phyloP scores from a whole-genome alignment of 192 early-diverging fungal genomes.

The Allomyces macrogynus region DNA sequence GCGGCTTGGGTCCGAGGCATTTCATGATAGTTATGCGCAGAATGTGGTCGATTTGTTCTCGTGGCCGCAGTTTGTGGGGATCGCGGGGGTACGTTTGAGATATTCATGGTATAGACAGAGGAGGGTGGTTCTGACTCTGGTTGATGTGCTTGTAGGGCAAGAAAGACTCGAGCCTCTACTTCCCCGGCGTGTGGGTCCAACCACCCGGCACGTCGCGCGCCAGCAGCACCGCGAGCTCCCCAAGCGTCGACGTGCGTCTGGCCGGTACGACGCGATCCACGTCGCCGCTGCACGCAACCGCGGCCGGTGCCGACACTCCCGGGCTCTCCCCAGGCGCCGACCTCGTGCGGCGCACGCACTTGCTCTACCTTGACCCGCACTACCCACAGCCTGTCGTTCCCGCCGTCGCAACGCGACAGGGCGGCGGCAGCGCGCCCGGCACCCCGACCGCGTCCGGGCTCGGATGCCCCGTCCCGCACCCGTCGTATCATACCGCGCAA shows the following conservation, averaged over 20 bases:
- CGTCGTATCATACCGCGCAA: constrained; percentile 22
- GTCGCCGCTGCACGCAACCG: too few relatives aligned
- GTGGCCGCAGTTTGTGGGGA: constrained; percentile 24
- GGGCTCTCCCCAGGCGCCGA: too few relatives aligned
- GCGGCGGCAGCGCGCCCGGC: constrained; percentile 1
- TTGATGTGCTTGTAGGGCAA: not conserved
- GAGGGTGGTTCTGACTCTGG: too few relatives aligned
- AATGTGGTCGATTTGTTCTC: constrained; percentile 24
- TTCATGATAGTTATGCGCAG: constrained; percentile 18
- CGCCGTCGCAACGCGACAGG: constrained; percentile 7
- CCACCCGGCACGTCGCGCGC: too few relatives aligned
- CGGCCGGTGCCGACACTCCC: too few relatives aligned
- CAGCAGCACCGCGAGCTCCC: too few relatives aligned
- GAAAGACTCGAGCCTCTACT: constrained; percentile 10
- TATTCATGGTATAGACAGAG: constrained; percentile 6
- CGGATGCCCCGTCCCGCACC: constrained; percentile 16
- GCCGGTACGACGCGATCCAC: too few relatives aligned
- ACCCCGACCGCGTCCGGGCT: constrained; percentile 10
- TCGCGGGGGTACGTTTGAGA: constrained; percentile 24
- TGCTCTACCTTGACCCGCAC: constrained; percentile 29
- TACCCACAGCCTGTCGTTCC: constrained; percentile 21
- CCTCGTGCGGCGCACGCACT: constrained; percentile 14
- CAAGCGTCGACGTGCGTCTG: too few relatives aligned
- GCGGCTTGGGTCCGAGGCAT: constrained; percentile 20
- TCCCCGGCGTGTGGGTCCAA: constrained; percentile 9